phyloP scores from a whole-genome alignment of 352 stramenopile genomes.

The Globisporangium splendens region DNA sequence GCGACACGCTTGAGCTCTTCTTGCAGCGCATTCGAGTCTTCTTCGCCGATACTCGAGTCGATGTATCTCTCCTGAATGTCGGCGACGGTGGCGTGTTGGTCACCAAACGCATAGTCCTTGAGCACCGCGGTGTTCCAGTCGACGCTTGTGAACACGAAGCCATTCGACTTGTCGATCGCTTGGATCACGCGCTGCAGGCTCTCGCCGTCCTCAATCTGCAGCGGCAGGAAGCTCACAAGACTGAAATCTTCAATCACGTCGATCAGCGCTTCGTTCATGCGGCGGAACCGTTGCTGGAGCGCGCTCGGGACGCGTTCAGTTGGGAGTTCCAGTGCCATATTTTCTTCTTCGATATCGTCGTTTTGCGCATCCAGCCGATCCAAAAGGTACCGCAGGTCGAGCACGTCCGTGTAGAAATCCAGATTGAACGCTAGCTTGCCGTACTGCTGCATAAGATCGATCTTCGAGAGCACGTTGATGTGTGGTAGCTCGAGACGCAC shows the following conservation, averaged over 20 bases:
- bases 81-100: constrained; percentile 34
- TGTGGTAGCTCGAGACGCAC: constrained; percentile 96
- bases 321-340: constrained; percentile 28
- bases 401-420: constrained; percentile 86
- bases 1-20: constrained; percentile 33
- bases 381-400: constrained; percentile 80
- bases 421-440: constrained; percentile 86
- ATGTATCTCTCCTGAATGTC: constrained; percentile 77
- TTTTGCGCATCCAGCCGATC: constrained; percentile 75
- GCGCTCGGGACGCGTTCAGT: constrained; percentile 27
- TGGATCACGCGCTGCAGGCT: constrained; percentile 64
- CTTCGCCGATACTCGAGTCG: constrained; percentile 26
- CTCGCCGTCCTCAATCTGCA: constrained; percentile 77
- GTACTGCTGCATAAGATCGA: constrained; percentile 95
- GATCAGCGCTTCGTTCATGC: constrained; percentile 82
- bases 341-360: constrained; percentile 39
- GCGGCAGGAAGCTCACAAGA: constrained; percentile 74
- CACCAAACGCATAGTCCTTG: constrained; percentile 68
- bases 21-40: constrained; percentile 23
- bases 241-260: constrained; percentile 88
- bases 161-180: constrained; percentile 81
- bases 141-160: constrained; percentile 75
- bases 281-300: constrained; percentile 55
- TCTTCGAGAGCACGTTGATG: constrained; percentile 99
- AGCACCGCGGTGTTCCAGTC: constrained; percentile 77